Conservation (phyloP, 2,329 filamentous ascomycete species). For the Ophidiomyces ophidiicola region DNA sequence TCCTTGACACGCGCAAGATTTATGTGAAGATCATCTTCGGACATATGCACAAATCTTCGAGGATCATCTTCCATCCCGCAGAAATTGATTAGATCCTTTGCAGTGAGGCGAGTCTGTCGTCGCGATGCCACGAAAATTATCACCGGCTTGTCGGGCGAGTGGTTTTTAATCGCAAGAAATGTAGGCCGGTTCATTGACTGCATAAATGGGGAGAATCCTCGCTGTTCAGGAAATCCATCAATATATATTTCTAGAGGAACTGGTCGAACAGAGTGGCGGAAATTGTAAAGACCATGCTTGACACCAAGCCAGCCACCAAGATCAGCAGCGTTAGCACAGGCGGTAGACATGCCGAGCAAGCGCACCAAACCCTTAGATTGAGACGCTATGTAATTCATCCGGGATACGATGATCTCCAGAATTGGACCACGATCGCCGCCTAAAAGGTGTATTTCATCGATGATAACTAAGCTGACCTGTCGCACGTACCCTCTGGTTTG, state of each 20-base stretch:
- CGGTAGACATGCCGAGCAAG: slow-evolving; percentile 96
- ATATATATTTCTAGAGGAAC: slow-evolving; percentile 95
- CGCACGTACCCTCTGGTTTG: slow-evolving; percentile 93
- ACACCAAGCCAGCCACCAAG: slow-evolving; percentile 94
- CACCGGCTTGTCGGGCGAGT: slow-evolving; percentile 91
- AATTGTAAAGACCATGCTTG: slow-evolving; percentile 92
- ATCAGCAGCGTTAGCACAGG: slow-evolving; percentile 89
- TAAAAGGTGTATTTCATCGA: slow-evolving; percentile 96
- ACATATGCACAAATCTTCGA: slow-evolving; percentile 82
- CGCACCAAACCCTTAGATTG: slow-evolving; percentile 82
- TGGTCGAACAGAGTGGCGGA: slow-evolving; percentile 88
- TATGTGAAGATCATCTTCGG: slow-evolving; percentile 80
- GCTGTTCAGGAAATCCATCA: slow-evolving; percentile 88
- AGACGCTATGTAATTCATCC: slow-evolving; percentile 97
- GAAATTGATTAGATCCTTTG: slow-evolving; percentile 90
- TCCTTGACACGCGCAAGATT: slow-evolving; percentile 89
- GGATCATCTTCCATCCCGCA: slow-evolving; percentile 99
- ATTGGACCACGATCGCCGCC: slow-evolving; percentile 94
- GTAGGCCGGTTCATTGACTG: slow-evolving; percentile 98
- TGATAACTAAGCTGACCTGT: slow-evolving; percentile 90
- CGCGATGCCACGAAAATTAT: slow-evolving; percentile 97
- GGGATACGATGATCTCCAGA: slow-evolving; percentile 82
- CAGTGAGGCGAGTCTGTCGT: slow-evolving; percentile 84
- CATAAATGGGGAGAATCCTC: slow-evolving; percentile 95
- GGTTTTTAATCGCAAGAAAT: slow-evolving; percentile 89